These are phyloP conservation scores for Triticum aestivum DNA, from an alignment of 176 grass and related monocot species.

Conservation along the genomic window IWGSC_CS_RefSeq_v2.1 NC_057800.1:182328541-182329040, in stretches of 20 bases:
- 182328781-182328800: not conserved
- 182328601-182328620: conserved; percentile 11
- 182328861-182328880: not conserved
- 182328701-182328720: not conserved
- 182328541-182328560: not conserved
- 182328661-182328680: not conserved
- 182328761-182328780: not conserved
- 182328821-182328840: not conserved
- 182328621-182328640: not conserved
- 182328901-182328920: not conserved
- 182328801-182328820: not conserved
- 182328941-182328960: not conserved
- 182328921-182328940: not conserved
- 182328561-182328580: not conserved
- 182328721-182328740: not conserved
- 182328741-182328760: not conserved
- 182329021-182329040: not conserved
- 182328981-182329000: not conserved
- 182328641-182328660: not conserved
- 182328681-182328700: not conserved
- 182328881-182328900: not conserved
- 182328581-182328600: conserved; percentile 21
- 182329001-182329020: not conserved
- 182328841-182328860: not conserved
- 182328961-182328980: not conserved